Evolutionary conservation across 495 filamentous ascomycete genomes (phyloP).

Genomic region (Penicillium manginii): DNA sequence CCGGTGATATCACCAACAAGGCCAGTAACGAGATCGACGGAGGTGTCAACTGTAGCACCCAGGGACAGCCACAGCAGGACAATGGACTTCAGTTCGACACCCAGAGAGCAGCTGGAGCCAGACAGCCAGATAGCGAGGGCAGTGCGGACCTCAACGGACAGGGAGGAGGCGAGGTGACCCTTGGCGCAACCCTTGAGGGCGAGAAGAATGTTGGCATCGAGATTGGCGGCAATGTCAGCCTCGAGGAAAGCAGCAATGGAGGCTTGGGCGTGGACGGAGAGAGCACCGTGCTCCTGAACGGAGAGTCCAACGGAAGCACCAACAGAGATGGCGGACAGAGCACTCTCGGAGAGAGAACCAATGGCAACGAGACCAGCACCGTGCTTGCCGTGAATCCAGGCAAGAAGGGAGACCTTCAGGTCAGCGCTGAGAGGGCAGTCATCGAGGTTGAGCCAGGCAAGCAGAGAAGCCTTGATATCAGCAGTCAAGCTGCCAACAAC

Average conservation of each 20-base stretch:
- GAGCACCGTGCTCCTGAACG: constrained; percentile 36
- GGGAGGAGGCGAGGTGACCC: constrained; percentile 36
- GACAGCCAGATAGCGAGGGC: constrained; percentile 45
- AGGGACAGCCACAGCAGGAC: constrained; percentile 49
- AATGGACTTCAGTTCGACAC: constrained; percentile 47
- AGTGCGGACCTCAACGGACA: constrained; percentile 37
- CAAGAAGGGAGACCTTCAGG: constrained; percentile 38
- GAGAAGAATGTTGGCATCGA: constrained; percentile 36
- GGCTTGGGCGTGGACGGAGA: constrained; percentile 36
- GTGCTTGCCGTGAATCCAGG: constrained; percentile 41
- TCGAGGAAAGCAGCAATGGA: constrained; percentile 43
- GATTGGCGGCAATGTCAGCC: constrained; percentile 28
- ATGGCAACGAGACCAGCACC: constrained; percentile 34
- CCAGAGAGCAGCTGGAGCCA: constrained; percentile 40
- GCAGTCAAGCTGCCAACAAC: constrained; percentile 36
- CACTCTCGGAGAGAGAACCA: constrained; percentile 33
- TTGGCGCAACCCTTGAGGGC: constrained; percentile 37
- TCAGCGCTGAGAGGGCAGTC: constrained; percentile 36
- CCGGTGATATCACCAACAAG: constrained; percentile 34
- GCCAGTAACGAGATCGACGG: constrained; percentile 32
- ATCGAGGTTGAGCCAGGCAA: constrained; percentile 34
- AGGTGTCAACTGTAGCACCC: constrained; percentile 31
- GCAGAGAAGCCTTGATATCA: constrained; percentile 40
- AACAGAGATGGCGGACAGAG: constrained; percentile 39
- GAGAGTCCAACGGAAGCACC: constrained; percentile 39